Evolutionary conservation across 192 early-diverging fungal species (phyloP), one percentile per base, ranked within the genome.

Genomic region (Backusella psychrophila): DNA sequence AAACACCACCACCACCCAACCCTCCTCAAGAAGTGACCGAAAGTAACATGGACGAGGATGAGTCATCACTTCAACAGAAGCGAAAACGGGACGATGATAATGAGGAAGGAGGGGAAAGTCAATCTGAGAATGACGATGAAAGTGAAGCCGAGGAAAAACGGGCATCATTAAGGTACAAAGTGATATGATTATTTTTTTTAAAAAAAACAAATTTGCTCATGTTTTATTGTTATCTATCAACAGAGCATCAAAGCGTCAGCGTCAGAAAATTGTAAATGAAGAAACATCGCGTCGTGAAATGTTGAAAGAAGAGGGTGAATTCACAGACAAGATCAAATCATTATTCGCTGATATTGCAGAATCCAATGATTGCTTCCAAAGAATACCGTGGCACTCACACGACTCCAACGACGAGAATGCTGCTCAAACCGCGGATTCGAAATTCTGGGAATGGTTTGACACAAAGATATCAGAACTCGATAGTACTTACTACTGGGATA

Each of bases 171-270:
- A 76, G 81, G 81, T 83, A 83, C 70, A n/a, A 42, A n/a, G 7
- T 8, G 3, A 31, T 31, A 31, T 2, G 31, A 31, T 31, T 31
- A 1, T 31, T 33, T 33, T 33, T 33, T 33, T 33, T 33, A 33
- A 33, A 33, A 2, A 53, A 53, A 34, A 15, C 0, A 38, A 38
- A 39, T 6, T 9, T 7, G 15, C 42, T 44, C 5, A 44, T 44
- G 0, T 41, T 41, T 44, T 17, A 33, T 63, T 46, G 23, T 70
- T 46, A 33, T 70, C 38, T 39, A 26, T 52, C 17, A 23, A 53
- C 35, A 83, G 82, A 71, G 76, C 82, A 23, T 83, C 82, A 14
- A 83, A 83, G 42, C 66, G 82, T 3, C 77, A 80, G 17, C 71
- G 67, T 19, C 72, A 83, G 38, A 83, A 83, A 38, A 69, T 80